Conservation (phyloP, 768 basidiomycete genomes). For the Trametes cingulata region DNA sequence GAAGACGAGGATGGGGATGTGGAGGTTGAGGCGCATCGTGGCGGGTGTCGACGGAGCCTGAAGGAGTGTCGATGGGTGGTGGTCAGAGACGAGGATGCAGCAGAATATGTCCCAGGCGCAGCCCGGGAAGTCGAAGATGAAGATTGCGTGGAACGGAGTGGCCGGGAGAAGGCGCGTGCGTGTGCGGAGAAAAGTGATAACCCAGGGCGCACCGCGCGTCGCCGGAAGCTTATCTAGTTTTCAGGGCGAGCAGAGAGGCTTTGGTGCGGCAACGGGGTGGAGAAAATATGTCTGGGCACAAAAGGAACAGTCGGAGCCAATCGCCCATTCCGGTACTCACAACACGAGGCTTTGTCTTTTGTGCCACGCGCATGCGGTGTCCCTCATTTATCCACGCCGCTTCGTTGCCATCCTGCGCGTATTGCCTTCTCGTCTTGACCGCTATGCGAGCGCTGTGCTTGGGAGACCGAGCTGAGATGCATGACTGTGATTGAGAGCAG, state of each 20-base stretch:
- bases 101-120: constrained; percentile 11
- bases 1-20: constrained; percentile 32
- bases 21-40: constrained; percentile 24
- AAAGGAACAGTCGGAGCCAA: constrained; percentile 14
- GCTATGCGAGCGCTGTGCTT: neutral
- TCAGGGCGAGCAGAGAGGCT: constrained; percentile 3
- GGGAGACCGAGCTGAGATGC: neutral
- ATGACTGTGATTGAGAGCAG: neutral
- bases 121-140: constrained; percentile 11
- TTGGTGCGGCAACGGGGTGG: constrained; percentile 16
- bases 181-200: constrained; percentile 1
- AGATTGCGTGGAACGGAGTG: constrained; percentile 14
- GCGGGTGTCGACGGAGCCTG: neutral
- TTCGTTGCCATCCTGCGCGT: neutral
- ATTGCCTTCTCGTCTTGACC: neutral
- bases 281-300: constrained; percentile 16
- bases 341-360: constrained; percentile 17
- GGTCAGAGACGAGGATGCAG: constrained; percentile 1
- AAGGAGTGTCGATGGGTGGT: constrained; percentile 1
- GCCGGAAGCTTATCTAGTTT: constrained; percentile 9
- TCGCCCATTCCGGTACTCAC: constrained; percentile 1
- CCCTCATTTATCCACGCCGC: neutral
- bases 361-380: constrained; percentile 14
- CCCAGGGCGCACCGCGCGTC: neutral
- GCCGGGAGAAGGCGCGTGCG: constrained; percentile 2